Evolutionary conservation across 2,329 filamentous ascomycete species (phyloP), one percentile per base, ranked within the genome.

Genomic region (Rutstroemia sp.): DNA sequence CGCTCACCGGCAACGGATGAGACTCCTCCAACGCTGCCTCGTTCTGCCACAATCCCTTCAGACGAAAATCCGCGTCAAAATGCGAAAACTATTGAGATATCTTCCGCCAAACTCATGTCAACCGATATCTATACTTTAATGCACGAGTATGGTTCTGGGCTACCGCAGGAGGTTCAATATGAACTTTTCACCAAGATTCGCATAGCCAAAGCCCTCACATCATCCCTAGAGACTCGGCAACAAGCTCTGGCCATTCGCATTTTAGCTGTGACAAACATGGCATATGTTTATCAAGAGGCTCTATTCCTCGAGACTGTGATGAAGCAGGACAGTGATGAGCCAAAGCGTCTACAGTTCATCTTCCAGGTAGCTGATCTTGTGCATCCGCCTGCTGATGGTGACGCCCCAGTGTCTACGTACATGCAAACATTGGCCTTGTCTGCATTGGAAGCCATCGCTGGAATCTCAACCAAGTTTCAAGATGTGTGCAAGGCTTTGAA

Each of bases 291-390:
- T 63, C 79, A 80, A 2, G 95, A 99, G 66, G 74, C 80, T 4
- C 82, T 83, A n/a, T 96, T 99, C 65, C 78, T 91, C 46, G 87
- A 92, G 61, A 92, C 90, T 70, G 82, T 96, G 44, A 79, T 96
- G 52, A 88, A 89, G 62, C 86, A 92, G 63, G 95, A 99, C 68
- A 82, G 84, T 39, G 92, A 97, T 66, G 90, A 96, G 71, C 91
- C 92, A 2, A 86, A 92, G 59, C 83, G 90, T 52, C 87, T 91
- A 61, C 94, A 99, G 71, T 78, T 99, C 23, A 86, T 90, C 3
- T 95, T 95, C 67, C 95, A 99, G 71, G 81, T 99, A 39, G 89
- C 90, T 18, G 92, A 97, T 70, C 76, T 99, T 57, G 87, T 97
- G 21, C 92, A 95, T 64, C 90, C 92, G 10, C 85, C 89, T 4